Percentiles rank a stretch among this genome's conserved stretches.
phyloP scores from a whole-genome alignment of 345 rosid species.

The Eucalyptus tenuipes region DNA sequence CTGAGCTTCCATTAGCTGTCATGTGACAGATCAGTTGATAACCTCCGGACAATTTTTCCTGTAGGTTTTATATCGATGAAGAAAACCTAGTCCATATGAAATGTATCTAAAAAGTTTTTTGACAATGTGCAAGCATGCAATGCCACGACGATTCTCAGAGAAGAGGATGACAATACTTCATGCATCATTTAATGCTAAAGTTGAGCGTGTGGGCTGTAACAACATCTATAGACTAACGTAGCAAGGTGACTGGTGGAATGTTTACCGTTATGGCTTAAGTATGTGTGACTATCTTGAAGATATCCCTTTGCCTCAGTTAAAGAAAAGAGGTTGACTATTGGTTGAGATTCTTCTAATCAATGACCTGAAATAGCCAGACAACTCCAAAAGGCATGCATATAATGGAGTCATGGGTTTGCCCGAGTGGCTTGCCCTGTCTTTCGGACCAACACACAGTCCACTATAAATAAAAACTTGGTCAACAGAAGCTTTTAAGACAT shows the following conservation, averaged over 20 bases:
- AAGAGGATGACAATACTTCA: neutral
- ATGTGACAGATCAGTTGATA: neutral
- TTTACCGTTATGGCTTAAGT: neutral
- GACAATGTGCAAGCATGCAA: neutral
- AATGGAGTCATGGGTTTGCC: neutral
- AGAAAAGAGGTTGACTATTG: neutral
- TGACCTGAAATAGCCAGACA: neutral
- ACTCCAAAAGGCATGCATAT: neutral
- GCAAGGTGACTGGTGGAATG: neutral
- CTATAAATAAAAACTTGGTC: neutral
- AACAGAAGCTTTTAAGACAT: neutral
- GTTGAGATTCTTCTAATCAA: neutral
- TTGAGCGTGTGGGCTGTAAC: neutral
- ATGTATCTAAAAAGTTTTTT: neutral
- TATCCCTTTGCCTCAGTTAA: neutral
- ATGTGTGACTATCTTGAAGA: neutral
- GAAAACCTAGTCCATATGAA: neutral
- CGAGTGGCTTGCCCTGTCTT: neutral
- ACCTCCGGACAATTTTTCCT: neutral
- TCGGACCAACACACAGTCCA: neutral
- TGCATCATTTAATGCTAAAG: neutral
- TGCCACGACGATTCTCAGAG: neutral
- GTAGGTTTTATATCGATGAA: neutral
- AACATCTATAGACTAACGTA: neutral
- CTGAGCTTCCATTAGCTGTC: neutral